phyloP scores from a whole-genome alignment of 306 rosid species.

The Phaseolus lunatus region DNA sequence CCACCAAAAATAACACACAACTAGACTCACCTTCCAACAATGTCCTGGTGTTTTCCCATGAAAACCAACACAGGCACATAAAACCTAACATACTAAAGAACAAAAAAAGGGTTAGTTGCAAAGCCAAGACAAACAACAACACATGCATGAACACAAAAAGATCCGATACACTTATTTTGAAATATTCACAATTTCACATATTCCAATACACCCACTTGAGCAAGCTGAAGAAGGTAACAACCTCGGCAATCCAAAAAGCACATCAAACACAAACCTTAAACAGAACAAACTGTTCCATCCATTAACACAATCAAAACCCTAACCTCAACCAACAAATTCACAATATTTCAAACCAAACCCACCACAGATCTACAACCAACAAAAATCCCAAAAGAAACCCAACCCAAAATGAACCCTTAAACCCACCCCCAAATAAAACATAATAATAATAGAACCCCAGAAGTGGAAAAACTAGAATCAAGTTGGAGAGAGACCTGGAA shows the following conservation, averaged over 20 bases:
- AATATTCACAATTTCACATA: conserved; percentile 16
- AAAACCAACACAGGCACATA: conserved; percentile 20
- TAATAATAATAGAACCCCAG: background rate
- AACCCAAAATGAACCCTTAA: background rate
- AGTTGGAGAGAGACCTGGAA: conserved; percentile 39
- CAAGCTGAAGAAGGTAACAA: background rate
- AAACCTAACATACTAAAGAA: background rate
- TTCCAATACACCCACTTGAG: background rate
- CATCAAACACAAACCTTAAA: conserved; percentile 30
- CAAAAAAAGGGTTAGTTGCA: background rate
- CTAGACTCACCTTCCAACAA: conserved; percentile 12
- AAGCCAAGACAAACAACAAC: conserved; percentile 15
- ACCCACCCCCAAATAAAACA: background rate
- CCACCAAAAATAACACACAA: background rate
- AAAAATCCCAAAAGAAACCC: conserved; percentile 8
- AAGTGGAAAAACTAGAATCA: background rate
- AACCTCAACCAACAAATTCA: conserved; percentile 34
- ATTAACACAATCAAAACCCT: conserved; percentile 46
- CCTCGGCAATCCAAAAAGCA: background rate
- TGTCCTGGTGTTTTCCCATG: background rate
- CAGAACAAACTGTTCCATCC: conserved; percentile 37
- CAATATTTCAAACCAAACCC: conserved; percentile 28
- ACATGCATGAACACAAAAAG: conserved; percentile 22
- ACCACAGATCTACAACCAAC: conserved; percentile 42
- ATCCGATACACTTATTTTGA: background rate